Percentiles rank a stretch among this genome's conserved stretches.
phyloP scores from a whole-genome alignment of 371 early-diverging fungal species.

The Actinomucor elegans region DNA sequence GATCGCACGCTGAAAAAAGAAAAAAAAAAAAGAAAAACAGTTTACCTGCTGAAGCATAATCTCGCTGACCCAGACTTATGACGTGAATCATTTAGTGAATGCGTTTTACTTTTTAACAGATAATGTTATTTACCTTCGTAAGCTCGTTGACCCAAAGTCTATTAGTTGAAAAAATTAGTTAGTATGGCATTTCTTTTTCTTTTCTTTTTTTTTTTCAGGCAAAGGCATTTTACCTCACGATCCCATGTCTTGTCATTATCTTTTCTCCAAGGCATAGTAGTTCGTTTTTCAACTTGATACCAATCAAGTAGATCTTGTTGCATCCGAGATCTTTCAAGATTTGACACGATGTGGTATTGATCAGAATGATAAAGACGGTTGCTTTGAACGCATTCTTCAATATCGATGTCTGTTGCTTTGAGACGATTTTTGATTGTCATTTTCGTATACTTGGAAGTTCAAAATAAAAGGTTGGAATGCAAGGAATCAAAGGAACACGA shows the following conservation, averaged over 20 bases:
- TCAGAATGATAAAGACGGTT: constrained; percentile 27
- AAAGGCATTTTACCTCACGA: constrained; percentile 18
- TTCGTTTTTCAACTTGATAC: constrained; percentile 66
- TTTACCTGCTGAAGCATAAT: constrained; percentile 83
- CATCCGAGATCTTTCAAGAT: constrained; percentile 29
- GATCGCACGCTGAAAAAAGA: too few species aligned
- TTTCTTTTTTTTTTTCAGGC: too few species aligned
- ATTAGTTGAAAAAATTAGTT: neutral
- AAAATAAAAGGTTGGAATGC: too few species aligned
- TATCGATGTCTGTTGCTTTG: too few species aligned
- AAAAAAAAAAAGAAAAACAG: neutral
- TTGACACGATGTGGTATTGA: constrained; percentile 32
- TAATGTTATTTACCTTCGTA: constrained; percentile 56
- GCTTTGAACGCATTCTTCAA: constrained; percentile 40
- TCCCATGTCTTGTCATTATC: constrained; percentile 22
- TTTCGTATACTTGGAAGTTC: too few species aligned
- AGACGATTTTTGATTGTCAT: too few species aligned
- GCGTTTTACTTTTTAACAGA: neutral
- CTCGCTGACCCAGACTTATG: constrained; percentile 77
- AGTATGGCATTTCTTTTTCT: too few species aligned
- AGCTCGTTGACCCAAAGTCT: constrained; percentile 57
- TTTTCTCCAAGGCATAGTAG: constrained; percentile 73
- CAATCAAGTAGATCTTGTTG: constrained; percentile 57
- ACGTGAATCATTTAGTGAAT: too few species aligned
- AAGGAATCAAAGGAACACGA: too few species aligned